Percentiles rank a stretch among this genome's conserved stretches.
Evolutionary conservation across 768 basidiomycete species (phyloP).

Genomic region (Lepiota brunneoincarnata): DNA sequence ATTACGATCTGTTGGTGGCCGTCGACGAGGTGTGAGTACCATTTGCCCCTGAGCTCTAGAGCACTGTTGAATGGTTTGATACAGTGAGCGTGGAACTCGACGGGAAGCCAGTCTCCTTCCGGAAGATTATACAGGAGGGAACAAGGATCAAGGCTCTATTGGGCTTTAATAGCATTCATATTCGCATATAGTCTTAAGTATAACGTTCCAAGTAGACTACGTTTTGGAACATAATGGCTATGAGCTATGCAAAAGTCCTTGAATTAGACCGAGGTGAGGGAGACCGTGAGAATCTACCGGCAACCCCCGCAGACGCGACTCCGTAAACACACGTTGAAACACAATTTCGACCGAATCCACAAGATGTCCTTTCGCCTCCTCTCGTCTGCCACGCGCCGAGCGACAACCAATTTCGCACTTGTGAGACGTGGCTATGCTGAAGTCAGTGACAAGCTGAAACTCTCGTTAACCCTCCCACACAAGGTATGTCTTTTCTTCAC

Average conservation of each 20-base stretch:
- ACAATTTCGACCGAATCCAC: slow-evolving; percentile 22
- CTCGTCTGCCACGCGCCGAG: slow-evolving; percentile 60
- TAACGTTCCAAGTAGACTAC: too few species aligned
- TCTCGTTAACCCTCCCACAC: slow-evolving; percentile 93
- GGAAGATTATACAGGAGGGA: slow-evolving; percentile 49
- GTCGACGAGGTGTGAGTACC: slow-evolving; percentile 85
- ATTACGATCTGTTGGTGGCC: slow-evolving; percentile 88
- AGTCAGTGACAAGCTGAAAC: slow-evolving; percentile 84
- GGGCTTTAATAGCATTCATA: slow-evolving; percentile 23
- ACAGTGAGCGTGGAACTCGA: slow-evolving; percentile 69
- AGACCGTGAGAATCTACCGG: slow-evolving; percentile 13
- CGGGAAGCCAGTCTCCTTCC: slow-evolving; percentile 63
- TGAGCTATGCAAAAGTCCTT: too few species aligned
- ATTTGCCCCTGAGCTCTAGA: not conserved
- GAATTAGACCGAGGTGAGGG: not conserved
- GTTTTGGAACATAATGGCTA: too few species aligned
- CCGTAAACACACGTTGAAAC: slow-evolving; percentile 40
- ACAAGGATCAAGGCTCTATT: slow-evolving; percentile 43
- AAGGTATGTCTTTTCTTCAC: slow-evolving; percentile 55
- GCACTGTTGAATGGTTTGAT: not conserved
- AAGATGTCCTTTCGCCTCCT: slow-evolving; percentile 77
- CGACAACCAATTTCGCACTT: slow-evolving; percentile 45
- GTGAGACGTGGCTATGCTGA: slow-evolving; percentile 90
- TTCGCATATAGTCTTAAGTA: too few species aligned
- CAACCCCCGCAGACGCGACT: slow-evolving; percentile 26